These are phyloP conservation scores for Russula foetens DNA, from an alignment of 768 basidiomycete genomes.

Conservation along the genomic window DNA sequence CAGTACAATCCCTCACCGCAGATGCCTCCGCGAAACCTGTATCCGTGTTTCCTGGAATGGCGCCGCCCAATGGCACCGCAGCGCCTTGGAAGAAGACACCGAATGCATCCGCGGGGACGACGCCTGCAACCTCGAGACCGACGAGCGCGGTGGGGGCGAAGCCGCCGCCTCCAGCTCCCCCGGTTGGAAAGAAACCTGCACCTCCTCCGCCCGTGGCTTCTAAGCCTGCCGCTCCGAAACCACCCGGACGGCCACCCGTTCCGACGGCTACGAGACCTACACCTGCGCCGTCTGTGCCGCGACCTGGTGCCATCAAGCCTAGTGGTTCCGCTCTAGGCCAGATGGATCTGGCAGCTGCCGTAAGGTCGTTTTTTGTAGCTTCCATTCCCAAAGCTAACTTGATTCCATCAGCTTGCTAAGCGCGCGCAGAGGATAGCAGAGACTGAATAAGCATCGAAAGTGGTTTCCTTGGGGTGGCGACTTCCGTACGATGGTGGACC, in stretches of 20 bases:
- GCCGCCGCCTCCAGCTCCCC: conserved; percentile 49
- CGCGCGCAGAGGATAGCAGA: conserved; percentile 48
- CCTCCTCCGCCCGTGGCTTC: conserved; percentile 45
- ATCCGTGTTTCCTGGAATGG: conserved; percentile 76
- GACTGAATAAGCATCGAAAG: neutral
- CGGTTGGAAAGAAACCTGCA: conserved; percentile 46
- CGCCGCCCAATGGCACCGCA: conserved; percentile 54
- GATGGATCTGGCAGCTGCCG: conserved; percentile 76
- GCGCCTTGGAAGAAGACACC: conserved; percentile 65
- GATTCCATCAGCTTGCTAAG: conserved; percentile 52
- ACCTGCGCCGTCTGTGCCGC: conserved; percentile 29
- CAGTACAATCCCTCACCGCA: conserved; percentile 38
- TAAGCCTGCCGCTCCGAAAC: conserved; percentile 45
- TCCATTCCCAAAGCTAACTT: conserved; percentile 6
- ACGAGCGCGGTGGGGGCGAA: conserved; percentile 41
- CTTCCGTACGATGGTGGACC: too few relatives aligned
- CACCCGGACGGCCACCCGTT: conserved; percentile 52
- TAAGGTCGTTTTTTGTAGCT: conserved; percentile 33
- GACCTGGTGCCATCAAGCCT: conserved; percentile 33
- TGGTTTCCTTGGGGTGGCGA: neutral
- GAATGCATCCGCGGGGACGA: conserved; percentile 28
- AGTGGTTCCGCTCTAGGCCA: conserved; percentile 46
- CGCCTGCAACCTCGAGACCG: conserved; percentile 43
- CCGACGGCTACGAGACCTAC: conserved; percentile 49
- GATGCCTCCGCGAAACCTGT: conserved; percentile 67